Percentiles rank a stretch among this genome's conserved stretches.
These are phyloP conservation scores for Colletotrichum incanum DNA, from an alignment of 2,329 filamentous ascomycete genomes.

Conservation along the genomic window DNA sequence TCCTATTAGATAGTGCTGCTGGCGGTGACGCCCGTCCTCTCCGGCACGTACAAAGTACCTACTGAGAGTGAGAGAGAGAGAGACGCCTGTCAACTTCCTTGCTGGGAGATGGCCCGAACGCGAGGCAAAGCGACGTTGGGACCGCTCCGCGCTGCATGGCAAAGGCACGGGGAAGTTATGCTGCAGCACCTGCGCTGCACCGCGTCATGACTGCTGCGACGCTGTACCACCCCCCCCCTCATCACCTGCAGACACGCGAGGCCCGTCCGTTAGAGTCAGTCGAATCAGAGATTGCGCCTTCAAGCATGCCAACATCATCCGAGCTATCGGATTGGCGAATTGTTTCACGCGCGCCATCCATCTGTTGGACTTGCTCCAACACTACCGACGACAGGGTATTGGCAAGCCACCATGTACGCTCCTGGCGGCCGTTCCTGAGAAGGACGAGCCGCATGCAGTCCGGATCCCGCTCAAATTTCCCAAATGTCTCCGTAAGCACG, in stretches of 20 bases:
- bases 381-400: not conserved
- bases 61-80: not conserved
- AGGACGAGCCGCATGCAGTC: conserved; percentile 7
- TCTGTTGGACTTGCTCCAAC: not conserved
- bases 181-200: not conserved
- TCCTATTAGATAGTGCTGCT: conserved; percentile 1
- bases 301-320: not conserved
- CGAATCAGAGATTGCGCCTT: not conserved
- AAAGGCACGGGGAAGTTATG: not conserved
- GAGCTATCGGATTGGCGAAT: not conserved
- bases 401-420: not conserved
- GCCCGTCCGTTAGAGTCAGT: not conserved
- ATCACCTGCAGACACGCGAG: not conserved
- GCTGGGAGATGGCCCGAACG: not conserved
- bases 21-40: not conserved
- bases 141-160: not conserved
- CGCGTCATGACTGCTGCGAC: not conserved
- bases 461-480: conserved; percentile 1
- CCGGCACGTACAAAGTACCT: not conserved
- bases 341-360: conserved; percentile 1
- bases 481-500: not conserved
- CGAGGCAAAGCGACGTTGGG: not conserved
- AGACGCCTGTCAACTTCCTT: not conserved
- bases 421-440: not conserved
- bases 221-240: not conserved